A percentile compares a stretch with the other conserved stretches of the same genome.
phyloP scores from a whole-genome alignment of 1,284 basidiomycete species.

The Marasmius tenuissimus region DNA sequence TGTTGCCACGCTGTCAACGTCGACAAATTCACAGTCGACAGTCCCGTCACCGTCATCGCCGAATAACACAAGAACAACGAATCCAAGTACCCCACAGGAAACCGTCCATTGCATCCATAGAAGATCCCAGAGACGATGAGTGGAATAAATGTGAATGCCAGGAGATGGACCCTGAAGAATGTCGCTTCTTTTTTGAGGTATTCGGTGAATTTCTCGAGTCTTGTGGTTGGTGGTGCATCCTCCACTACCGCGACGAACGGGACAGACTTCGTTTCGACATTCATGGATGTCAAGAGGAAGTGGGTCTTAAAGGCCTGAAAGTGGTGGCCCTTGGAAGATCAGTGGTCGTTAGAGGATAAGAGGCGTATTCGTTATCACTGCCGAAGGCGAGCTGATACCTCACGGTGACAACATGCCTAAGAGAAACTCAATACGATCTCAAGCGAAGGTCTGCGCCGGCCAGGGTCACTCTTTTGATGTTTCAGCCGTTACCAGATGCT shows the following conservation, averaged over 20 bases:
- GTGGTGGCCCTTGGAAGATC: too few relatives aligned
- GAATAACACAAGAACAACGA: conserved; percentile 64
- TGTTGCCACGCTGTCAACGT: conserved; percentile 59
- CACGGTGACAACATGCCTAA: too few relatives aligned
- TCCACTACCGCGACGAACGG: background rate
- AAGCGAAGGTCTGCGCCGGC: too few relatives aligned
- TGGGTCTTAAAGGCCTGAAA: too few relatives aligned
- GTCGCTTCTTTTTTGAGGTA: conserved; percentile 35
- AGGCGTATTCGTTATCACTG: too few relatives aligned
- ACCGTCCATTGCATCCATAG: conserved; percentile 53
- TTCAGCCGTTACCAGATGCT: too few relatives aligned
- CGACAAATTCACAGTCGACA: conserved; percentile 52
- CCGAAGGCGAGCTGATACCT: too few relatives aligned
- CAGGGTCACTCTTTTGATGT: too few relatives aligned
- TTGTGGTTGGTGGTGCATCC: background rate
- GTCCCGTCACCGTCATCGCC: conserved; percentile 61
- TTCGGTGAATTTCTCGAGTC: conserved; percentile 2
- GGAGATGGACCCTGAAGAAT: conserved; percentile 56
- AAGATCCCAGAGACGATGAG: conserved; percentile 58
- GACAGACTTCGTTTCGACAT: background rate
- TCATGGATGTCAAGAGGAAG: too few relatives aligned
- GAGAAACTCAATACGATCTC: too few relatives aligned
- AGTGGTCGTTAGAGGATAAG: too few relatives aligned
- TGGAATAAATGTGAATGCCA: conserved; percentile 57
- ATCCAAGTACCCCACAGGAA: conserved; percentile 52